Evolutionary conservation across 192 early-diverging fungal species (phyloP).

Genomic region (Linnemannia elongata): DNA sequence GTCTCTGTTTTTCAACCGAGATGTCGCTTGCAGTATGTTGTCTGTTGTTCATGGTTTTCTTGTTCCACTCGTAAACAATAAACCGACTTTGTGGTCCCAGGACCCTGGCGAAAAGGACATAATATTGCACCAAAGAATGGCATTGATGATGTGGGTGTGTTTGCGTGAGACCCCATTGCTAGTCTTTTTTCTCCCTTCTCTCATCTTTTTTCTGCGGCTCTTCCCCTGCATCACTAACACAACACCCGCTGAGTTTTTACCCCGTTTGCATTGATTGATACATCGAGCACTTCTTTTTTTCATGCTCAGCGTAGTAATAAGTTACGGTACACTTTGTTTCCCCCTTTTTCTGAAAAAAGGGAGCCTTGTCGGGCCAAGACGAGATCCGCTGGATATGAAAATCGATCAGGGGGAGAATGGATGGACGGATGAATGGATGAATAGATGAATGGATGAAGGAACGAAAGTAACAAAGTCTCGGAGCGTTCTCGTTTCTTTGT

Average conservation of each 20-base stretch:
- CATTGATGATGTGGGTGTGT: neutral
- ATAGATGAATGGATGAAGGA: neutral
- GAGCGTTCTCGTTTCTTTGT: neutral
- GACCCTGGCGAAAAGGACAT: neutral
- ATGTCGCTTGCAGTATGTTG: no score
- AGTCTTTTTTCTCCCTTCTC: neutral
- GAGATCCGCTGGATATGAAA: slow-evolving; percentile 1
- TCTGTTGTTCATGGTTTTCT: no score
- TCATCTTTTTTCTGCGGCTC: neutral
- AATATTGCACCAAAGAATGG: neutral
- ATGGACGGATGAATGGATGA: neutral
- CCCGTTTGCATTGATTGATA: neutral
- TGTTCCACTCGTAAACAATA: neutral
- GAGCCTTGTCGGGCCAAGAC: neutral
- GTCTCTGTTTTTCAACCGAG: no score
- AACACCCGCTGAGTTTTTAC: neutral
- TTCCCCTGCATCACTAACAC: neutral
- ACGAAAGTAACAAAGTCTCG: neutral
- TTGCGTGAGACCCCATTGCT: neutral
- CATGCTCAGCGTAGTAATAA: neutral
- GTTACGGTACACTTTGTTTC: neutral
- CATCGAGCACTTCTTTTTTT: neutral
- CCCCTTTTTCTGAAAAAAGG: slow-evolving; percentile 3
- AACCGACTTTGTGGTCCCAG: neutral
- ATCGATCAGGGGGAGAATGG: neutral